phyloP scores from a whole-genome alignment of 441 rosid genomes.

The Pelargonium australe region DNA sequence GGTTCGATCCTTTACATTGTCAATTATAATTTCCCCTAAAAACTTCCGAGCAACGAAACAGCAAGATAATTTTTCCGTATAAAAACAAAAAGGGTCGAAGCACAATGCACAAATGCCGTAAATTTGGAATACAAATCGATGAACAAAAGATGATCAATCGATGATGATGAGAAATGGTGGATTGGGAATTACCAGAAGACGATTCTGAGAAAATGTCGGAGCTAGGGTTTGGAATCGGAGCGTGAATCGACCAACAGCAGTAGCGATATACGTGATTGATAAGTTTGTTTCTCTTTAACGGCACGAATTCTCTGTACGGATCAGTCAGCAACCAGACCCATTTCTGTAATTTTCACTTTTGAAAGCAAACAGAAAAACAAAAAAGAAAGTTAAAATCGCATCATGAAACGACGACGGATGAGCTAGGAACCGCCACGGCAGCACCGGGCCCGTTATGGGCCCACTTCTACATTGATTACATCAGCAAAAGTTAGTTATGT shows the following conservation, averaged over 20 bases:
- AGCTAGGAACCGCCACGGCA: no score
- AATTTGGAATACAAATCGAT: neutral
- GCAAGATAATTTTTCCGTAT: neutral
- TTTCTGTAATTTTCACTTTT: neutral
- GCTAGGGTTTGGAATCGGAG: no score
- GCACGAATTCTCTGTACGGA: neutral
- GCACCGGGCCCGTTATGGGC: neutral
- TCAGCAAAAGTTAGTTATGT: no score
- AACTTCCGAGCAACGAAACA: neutral
- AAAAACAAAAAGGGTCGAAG: neutral
- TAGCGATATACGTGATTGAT: constrained; percentile 3
- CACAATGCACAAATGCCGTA: neutral
- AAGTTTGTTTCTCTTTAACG: constrained; percentile 1
- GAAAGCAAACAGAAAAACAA: neutral
- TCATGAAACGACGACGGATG: neutral
- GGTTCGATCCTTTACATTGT: neutral
- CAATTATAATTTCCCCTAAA: neutral
- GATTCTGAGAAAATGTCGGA: neutral
- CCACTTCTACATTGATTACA: no score
- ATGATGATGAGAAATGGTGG: neutral
- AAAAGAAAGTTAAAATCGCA: neutral
- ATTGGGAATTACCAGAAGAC: neutral
- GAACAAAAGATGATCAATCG: no score
- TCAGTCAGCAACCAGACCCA: constrained; percentile 4
- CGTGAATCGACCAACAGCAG: neutral